These are phyloP conservation scores for Alternaria arborescens DNA, from an alignment of 2,329 filamentous ascomycete species.

Conservation along the genomic window DNA sequence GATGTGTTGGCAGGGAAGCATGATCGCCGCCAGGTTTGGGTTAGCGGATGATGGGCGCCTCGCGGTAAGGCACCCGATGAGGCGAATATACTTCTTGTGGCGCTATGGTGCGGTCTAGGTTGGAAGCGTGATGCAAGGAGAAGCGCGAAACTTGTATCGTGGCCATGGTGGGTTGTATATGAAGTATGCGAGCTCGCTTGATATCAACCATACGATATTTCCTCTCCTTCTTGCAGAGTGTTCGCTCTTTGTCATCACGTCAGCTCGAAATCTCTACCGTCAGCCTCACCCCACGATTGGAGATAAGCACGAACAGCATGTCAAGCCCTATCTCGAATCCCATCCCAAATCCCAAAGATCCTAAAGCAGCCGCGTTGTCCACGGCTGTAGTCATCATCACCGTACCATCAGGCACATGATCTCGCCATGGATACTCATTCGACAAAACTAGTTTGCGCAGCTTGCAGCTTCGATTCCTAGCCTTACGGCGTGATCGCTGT, in stretches of 20 bases:
- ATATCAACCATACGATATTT: background rate
- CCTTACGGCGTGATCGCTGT: background rate
- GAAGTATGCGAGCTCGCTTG: background rate
- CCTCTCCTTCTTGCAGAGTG: background rate
- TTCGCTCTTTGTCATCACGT: background rate
- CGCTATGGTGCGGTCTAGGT: conserved; percentile 9
- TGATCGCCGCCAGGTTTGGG: conserved; percentile 6
- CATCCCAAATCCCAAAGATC: conserved; percentile 18
- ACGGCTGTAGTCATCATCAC: conserved; percentile 30
- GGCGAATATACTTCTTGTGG: conserved; percentile 15
- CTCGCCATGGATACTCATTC: background rate
- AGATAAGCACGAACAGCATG: conserved; percentile 7
- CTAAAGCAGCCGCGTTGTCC: conserved; percentile 29
- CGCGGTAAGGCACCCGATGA: conserved; percentile 23
- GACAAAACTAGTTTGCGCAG: background rate
- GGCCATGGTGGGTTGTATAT: background rate
- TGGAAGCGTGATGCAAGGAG: background rate
- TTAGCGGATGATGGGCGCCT: conserved; percentile 20
- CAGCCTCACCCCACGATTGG: background rate
- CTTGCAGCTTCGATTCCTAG: background rate
- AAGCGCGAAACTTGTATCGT: background rate
- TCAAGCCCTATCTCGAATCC: conserved; percentile 1
- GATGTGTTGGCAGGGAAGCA: conserved; percentile 7
- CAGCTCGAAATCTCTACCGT: background rate
- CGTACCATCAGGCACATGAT: conserved; percentile 18